Evolutionary conservation across 1,139 yeast species (phyloP).

Genomic region (Hemisphaericaspora subhashii): DNA sequence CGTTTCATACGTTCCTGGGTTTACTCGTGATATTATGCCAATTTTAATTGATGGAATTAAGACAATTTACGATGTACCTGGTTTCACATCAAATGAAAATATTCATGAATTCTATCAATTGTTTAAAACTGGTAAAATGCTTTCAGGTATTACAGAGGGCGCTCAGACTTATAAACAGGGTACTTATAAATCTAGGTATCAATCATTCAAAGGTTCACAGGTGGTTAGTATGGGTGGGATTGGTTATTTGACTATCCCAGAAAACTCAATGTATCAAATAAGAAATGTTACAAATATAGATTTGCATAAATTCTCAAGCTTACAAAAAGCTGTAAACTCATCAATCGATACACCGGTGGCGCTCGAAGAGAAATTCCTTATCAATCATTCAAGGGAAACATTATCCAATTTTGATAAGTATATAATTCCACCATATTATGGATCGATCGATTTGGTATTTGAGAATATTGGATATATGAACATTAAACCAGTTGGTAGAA

Average conservation of each 20-base stretch:
- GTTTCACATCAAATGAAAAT: conserved; percentile 33
- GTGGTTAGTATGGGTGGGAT: conserved; percentile 62
- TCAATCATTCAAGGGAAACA: conserved; percentile 22
- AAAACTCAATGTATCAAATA: conserved; percentile 43
- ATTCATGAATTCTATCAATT: conserved; percentile 32
- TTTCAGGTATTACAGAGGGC: conserved; percentile 42
- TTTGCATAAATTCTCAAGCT: conserved; percentile 24
- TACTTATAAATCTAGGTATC: conserved; percentile 34
- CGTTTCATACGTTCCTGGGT: conserved; percentile 54
- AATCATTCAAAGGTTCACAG: conserved; percentile 43
- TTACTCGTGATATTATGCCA: conserved; percentile 49
- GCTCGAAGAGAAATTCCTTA: conserved; percentile 30
- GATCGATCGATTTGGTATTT: conserved; percentile 65
- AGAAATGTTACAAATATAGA: conserved; percentile 38
- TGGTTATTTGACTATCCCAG: conserved; percentile 46
- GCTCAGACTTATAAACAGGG: conserved; percentile 33
- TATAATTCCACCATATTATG: conserved; percentile 67
- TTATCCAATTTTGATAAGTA: conserved; percentile 40
- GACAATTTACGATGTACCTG: conserved; percentile 56
- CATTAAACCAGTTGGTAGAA: conserved; percentile 60
- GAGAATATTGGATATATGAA: conserved; percentile 69
- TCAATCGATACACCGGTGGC: conserved; percentile 18
- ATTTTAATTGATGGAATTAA: conserved; percentile 29
- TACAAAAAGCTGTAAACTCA: conserved; percentile 29
- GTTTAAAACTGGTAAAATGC: conserved; percentile 23